Conservation (phyloP, 495 filamentous ascomycete genomes). For the Chaetomium fimeti region DNA sequence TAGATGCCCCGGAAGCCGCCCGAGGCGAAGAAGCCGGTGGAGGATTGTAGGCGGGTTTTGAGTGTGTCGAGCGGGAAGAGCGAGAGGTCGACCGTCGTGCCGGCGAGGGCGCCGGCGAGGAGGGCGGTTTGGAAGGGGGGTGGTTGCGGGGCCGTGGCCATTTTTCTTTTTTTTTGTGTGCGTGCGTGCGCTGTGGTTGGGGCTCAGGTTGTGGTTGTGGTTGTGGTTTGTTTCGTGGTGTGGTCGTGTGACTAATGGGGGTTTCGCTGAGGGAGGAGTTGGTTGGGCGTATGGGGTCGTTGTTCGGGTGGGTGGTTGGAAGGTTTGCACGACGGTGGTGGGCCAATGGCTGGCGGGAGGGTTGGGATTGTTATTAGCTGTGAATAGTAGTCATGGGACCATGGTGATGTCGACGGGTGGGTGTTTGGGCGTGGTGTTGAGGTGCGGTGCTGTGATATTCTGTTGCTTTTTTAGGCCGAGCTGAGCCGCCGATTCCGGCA, state of each 20-base stretch:
- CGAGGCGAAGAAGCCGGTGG: constrained; percentile 69
- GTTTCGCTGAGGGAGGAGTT: neutral
- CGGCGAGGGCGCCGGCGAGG: constrained; percentile 76
- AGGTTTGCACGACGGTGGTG: neutral
- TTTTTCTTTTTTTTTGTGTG: neutral
- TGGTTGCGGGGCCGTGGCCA: constrained; percentile 29
- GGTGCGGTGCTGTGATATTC: neutral
- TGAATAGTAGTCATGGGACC: neutral
- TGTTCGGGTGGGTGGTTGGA: neutral
- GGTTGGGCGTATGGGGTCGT: neutral
- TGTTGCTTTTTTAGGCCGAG: constrained; percentile 9
- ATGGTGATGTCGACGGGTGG: neutral
- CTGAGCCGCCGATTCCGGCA: constrained; percentile 14
- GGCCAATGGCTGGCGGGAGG: neutral
- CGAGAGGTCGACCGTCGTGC: constrained; percentile 85
- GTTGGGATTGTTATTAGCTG: neutral
- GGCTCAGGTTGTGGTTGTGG: constrained; percentile 6
- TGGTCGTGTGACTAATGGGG: neutral
- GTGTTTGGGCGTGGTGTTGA: neutral
- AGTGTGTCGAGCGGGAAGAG: constrained; percentile 91
- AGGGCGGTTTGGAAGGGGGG: constrained; percentile 53
- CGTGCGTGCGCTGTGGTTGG: constrained; percentile 27
- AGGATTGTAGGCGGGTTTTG: constrained; percentile 90
- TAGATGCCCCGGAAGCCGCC: constrained; percentile 75
- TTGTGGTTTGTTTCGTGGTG: constrained; percentile 1